Evolutionary conservation across 78 protist genomes (phyloP).

Genomic region (Emiliania huxleyi): DNA sequence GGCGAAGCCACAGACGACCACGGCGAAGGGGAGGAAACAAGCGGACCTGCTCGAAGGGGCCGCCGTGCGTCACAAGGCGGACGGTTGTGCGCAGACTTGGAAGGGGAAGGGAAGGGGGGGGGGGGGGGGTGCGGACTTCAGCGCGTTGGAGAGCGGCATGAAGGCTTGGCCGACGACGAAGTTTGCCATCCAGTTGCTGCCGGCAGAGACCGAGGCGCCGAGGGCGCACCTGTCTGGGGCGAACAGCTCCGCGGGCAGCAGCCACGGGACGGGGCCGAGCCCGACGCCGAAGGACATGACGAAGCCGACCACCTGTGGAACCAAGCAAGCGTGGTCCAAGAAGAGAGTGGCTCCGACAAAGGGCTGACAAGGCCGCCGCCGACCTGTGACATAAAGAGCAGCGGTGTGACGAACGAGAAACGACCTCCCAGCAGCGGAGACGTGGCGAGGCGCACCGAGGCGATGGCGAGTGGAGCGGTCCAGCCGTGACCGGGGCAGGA

Average conservation of each 20-base stretch:
- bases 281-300: background rate
- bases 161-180: background rate
- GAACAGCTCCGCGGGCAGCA: conserved; percentile 7
- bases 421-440: too few relatives aligned
- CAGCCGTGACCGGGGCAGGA: background rate
- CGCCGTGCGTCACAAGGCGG: too few relatives aligned
- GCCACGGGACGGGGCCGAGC: conserved; percentile 2
- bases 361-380: too few relatives aligned
- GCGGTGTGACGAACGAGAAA: too few relatives aligned
- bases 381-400: too few relatives aligned
- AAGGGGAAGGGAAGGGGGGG: too few relatives aligned
- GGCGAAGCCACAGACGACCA: background rate
- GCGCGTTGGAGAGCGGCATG: background rate
- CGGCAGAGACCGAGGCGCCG: background rate
- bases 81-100: too few relatives aligned
- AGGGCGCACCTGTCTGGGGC: background rate
- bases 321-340: too few relatives aligned
- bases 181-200: background rate
- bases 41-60: too few relatives aligned
- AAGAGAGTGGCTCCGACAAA: too few relatives aligned
- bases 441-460: too few relatives aligned
- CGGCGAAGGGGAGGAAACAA: background rate
- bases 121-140: background rate
- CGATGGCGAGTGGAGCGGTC: background rate
- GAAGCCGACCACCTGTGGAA: background rate